These are phyloP conservation scores for Fraxinus ornus DNA, from an alignment of 305 asterid species.

Conservation along the genomic window DNA sequence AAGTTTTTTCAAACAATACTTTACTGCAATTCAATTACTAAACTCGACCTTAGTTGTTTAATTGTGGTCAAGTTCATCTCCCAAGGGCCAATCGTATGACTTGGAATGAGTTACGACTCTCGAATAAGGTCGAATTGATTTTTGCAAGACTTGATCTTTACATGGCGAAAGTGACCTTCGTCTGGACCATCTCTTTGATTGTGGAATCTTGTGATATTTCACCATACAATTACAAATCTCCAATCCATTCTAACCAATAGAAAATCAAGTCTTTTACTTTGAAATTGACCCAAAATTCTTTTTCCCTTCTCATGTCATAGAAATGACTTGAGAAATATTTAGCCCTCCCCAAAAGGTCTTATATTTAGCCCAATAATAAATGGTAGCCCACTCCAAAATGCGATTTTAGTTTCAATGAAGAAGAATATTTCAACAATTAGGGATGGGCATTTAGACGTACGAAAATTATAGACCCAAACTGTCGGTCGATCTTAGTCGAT, in stretches of 20 bases:
- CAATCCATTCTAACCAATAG: constrained; percentile 27
- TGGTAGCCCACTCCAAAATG: not conserved
- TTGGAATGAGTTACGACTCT: not conserved
- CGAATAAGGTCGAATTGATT: not conserved
- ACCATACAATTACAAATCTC: constrained; percentile 19
- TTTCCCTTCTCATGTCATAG: no score
- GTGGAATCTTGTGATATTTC: constrained; percentile 42
- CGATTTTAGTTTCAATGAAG: not conserved
- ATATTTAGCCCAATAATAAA: not conserved
- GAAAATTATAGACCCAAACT: not conserved
- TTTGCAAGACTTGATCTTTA: not conserved
- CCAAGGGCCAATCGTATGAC: not conserved
- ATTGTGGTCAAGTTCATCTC: not conserved
- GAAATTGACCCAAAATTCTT: no score
- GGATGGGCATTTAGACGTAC: not conserved
- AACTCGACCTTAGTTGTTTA: not conserved
- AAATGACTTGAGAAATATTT: no score
- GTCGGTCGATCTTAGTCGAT: not conserved
- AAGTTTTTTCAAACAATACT: not conserved
- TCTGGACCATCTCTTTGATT: constrained; percentile 35
- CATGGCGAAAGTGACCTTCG: constrained; percentile 13
- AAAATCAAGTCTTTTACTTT: not conserved
- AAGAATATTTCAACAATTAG: not conserved
- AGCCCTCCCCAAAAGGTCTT: not conserved
- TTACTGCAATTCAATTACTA: not conserved